Evolutionary conservation across 192 early-diverging fungal genomes (phyloP).

Genomic region (Coemansia sp.): DNA sequence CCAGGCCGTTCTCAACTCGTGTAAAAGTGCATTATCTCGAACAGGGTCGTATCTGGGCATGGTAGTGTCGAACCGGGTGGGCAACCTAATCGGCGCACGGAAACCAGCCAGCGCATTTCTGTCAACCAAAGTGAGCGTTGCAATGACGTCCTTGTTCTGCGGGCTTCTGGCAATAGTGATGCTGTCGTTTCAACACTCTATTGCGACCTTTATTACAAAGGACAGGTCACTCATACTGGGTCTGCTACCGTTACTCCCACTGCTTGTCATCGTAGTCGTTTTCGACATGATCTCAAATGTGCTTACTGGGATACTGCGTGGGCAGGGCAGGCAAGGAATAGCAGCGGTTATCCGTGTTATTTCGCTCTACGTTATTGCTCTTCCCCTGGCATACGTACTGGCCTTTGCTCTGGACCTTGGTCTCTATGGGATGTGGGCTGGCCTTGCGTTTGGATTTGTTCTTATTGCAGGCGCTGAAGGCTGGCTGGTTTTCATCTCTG

Average conservation of each 20-base stretch:
- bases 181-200: conserved; percentile 56
- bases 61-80: conserved; percentile 79
- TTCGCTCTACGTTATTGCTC: conserved; percentile 54
- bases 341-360: conserved; percentile 54
- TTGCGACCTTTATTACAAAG: conserved; percentile 58
- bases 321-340: conserved; percentile 58
- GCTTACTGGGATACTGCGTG: conserved; percentile 60
- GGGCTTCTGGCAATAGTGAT: conserved; percentile 48
- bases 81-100: conserved; percentile 68
- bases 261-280: conserved; percentile 36
- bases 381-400: conserved; percentile 56
- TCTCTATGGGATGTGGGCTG: conserved; percentile 67
- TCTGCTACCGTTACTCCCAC: conserved; percentile 29
- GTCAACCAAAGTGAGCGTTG: conserved; percentile 49
- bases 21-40: conserved; percentile 68
- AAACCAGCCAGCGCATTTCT: conserved; percentile 35
- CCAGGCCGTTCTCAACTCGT: conserved; percentile 80
- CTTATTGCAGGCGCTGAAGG: conserved; percentile 26
- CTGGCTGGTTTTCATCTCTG: conserved; percentile 37
- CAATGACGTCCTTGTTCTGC: conserved; percentile 53
- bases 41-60: conserved; percentile 74
- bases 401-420: conserved; percentile 58
- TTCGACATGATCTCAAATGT: conserved; percentile 64
- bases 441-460: conserved; percentile 48
- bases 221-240: conserved; percentile 20